Percentiles rank a stretch among this genome's conserved stretches.
Conservation (phyloP, 805 yeast species). For the Wickerhamiella hasegawae region DNA sequence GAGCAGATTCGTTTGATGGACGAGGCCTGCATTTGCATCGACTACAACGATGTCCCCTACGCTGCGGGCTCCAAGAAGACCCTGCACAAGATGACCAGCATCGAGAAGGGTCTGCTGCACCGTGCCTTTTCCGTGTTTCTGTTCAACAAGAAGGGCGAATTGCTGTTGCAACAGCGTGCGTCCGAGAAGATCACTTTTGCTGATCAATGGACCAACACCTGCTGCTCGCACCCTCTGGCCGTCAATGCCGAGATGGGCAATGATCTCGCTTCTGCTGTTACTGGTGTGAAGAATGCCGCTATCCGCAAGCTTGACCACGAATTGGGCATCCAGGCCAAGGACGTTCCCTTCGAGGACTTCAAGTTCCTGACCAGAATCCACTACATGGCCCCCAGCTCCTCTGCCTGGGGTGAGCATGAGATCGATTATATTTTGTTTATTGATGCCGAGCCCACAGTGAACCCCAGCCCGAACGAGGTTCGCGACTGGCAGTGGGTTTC, state of each 20-base stretch:
- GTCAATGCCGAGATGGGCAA: conserved; percentile 65
- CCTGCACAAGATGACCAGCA: conserved; percentile 70
- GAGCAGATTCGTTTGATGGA: conserved; percentile 94
- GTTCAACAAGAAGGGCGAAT: conserved; percentile 59
- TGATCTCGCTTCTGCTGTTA: conserved; percentile 40
- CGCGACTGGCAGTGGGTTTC: conserved; percentile 65
- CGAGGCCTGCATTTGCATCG: conserved; percentile 87
- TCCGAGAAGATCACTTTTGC: conserved; percentile 94
- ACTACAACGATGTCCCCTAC: conserved; percentile 69
- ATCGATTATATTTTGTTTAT: conserved; percentile 85
- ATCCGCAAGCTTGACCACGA: conserved; percentile 87
- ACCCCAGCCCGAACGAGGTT: conserved; percentile 70
- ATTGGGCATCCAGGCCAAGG: conserved; percentile 56
- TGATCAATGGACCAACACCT: conserved; percentile 95
- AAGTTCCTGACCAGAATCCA: conserved; percentile 85
- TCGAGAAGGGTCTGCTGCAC: conserved; percentile 73
- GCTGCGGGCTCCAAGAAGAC: conserved; percentile 91
- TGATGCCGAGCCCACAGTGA: conserved; percentile 32
- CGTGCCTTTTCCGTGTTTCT: conserved; percentile 94
- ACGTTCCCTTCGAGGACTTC: conserved; percentile 49
- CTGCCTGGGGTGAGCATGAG: conserved; percentile 95
- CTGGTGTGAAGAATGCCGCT: conserved; percentile 79
- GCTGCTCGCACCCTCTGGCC: conserved; percentile 95
- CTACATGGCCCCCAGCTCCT: conserved; percentile 66
- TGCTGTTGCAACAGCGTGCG: conserved; percentile 89